Evolutionary conservation across 768 basidiomycete species (phyloP).

Genomic region (Postia placenta): DNA sequence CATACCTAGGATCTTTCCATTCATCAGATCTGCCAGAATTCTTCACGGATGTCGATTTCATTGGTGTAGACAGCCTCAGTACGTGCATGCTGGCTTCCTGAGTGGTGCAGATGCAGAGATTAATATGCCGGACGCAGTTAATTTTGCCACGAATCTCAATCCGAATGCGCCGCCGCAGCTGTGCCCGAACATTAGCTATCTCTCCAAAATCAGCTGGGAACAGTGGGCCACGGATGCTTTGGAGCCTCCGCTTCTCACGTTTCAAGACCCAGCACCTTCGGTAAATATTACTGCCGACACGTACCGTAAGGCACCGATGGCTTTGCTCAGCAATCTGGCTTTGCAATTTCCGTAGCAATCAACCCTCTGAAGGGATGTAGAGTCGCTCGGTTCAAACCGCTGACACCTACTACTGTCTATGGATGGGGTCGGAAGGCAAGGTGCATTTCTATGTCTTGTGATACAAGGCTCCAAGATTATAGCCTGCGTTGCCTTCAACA

Average conservation of each 20-base stretch:
- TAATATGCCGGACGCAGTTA: conserved; percentile 17
- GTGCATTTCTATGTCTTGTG: too few species aligned
- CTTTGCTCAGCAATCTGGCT: neutral
- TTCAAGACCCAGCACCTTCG: neutral
- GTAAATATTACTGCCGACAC: neutral
- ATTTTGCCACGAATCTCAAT: conserved; percentile 36
- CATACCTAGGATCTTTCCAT: neutral
- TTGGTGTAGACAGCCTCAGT: neutral
- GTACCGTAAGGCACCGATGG: neutral
- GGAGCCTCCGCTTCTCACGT: neutral
- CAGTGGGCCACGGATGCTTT: neutral
- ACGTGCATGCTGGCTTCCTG: conserved; percentile 27
- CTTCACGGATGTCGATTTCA: neutral
- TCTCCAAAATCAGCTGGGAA: neutral
- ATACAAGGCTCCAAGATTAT: too few species aligned
- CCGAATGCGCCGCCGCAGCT: conserved; percentile 29
- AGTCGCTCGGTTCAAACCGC: too few species aligned
- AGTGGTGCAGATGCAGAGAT: too few species aligned
- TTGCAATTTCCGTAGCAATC: neutral
- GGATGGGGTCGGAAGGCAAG: too few species aligned
- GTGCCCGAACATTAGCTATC: neutral
- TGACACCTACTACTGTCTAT: too few species aligned
- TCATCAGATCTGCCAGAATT: neutral
- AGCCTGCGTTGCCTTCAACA: too few species aligned
- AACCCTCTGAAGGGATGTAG: too few species aligned